phyloP scores from a whole-genome alignment of 73 alveolate genomes.

The Durusdinium trenchii region DNA sequence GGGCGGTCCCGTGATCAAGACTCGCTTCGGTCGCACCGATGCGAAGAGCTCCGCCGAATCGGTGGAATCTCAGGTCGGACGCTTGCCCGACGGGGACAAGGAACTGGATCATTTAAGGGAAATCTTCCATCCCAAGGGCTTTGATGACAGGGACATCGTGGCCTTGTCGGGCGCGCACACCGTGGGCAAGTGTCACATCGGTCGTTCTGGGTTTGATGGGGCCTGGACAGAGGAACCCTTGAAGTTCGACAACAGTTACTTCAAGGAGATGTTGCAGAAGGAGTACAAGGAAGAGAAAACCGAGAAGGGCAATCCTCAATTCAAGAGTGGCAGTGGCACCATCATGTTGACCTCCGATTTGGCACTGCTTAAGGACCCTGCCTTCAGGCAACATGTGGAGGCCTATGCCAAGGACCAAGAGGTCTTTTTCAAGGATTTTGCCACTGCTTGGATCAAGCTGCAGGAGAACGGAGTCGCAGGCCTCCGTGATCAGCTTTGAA shows the following conservation, averaged over 20 bases:
- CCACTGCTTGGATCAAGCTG: background rate
- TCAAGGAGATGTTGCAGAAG: constrained; percentile 45
- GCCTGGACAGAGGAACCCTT: constrained; percentile 68
- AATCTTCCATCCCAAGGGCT: constrained; percentile 67
- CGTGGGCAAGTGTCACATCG: constrained; percentile 66
- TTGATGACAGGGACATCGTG: constrained; percentile 83
- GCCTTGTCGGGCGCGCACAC: constrained; percentile 95
- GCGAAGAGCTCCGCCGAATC: constrained; percentile 14
- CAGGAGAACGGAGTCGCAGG: background rate
- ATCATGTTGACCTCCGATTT: constrained; percentile 39
- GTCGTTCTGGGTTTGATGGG: constrained; percentile 74
- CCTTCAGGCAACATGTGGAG: constrained; percentile 36
- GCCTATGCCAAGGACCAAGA: constrained; percentile 19
- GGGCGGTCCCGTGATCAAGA: constrained; percentile 84
- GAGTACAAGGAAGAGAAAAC: background rate
- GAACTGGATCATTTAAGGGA: constrained; percentile 21
- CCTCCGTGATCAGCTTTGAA: background rate
- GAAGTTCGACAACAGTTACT: constrained; percentile 85
- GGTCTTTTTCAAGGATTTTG: background rate
- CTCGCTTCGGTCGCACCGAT: constrained; percentile 70
- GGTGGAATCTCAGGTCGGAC: constrained; percentile 47
- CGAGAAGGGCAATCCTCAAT: constrained; percentile 46
- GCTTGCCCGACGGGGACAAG: constrained; percentile 16
- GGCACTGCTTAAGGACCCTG: constrained; percentile 32
- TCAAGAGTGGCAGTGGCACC: constrained; percentile 40